Conservation (phyloP, 352 stramenopile species). For the Phytophthora podocarpi region DNA sequence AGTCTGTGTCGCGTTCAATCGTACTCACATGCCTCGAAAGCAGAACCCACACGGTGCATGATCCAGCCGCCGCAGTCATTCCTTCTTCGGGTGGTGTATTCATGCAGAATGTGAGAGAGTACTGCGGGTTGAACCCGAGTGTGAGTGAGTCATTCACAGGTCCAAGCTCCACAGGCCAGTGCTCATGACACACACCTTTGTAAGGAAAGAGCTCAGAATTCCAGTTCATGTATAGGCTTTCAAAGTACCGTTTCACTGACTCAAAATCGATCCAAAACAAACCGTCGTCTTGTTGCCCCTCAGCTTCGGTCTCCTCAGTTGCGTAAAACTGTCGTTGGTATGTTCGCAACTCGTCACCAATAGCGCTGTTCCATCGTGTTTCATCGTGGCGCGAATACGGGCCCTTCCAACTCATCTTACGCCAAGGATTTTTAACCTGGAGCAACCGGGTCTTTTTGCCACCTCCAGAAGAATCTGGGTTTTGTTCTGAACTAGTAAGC, state of each 20-base stretch:
- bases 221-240: conserved; percentile 96
- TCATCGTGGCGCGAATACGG: conserved; percentile 79
- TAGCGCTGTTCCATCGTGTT: conserved; percentile 50
- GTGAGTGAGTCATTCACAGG: conserved; percentile 91
- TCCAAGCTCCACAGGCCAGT: conserved; percentile 86
- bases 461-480: conserved; percentile 16
- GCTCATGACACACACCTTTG: conserved; percentile 77
- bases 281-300: conserved; percentile 84
- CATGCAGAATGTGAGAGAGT: conserved; percentile 79
- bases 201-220: conserved; percentile 93
- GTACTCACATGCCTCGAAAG: conserved; percentile 92
- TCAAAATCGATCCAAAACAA: conserved; percentile 97
- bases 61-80: conserved; percentile 20
- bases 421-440: conserved; percentile 98
- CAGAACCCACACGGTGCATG: conserved; percentile 90
- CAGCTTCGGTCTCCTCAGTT: conserved; percentile 16
- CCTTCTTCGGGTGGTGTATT: conserved; percentile 1
- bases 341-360: conserved; percentile 63
- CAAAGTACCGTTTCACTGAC: conserved; percentile 92
- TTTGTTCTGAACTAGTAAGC: conserved; percentile 64
- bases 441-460: conserved; percentile 76
- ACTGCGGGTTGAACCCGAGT: conserved; percentile 94
- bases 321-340: conserved; percentile 65
- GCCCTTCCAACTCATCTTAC: conserved; percentile 85
- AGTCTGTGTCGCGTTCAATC: conserved; percentile 68